Conservation (phyloP, 306 rosid species). For the Cucumis sativus region DNA sequence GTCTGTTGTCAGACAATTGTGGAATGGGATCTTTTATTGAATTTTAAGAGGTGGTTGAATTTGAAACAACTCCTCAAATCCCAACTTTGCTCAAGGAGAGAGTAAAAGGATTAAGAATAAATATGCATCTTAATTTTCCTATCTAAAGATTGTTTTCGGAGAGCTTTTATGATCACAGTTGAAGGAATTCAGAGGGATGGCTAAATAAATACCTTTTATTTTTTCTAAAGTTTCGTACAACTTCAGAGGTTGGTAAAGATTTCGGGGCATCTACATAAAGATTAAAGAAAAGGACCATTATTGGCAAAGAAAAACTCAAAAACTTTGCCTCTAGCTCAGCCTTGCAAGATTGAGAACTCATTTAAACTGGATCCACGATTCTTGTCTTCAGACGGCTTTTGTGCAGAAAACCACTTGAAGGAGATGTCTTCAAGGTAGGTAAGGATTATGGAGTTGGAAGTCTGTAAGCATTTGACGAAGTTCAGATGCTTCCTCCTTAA, state of each 20-base stretch:
- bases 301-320: not conserved
- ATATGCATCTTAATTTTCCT: not conserved
- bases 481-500: conserved; percentile 57
- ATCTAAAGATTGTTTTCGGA: not conserved
- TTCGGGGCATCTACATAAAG: not conserved
- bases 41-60: not conserved
- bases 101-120: not conserved
- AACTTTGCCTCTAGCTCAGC: conserved; percentile 12
- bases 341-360: conserved; percentile 13
- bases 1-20: not conserved
- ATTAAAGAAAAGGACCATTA: not conserved
- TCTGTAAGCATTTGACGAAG: conserved; percentile 64
- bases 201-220: conserved; percentile 1
- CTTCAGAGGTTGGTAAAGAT: not conserved
- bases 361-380: conserved; percentile 15
- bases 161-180: not conserved
- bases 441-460: conserved; percentile 50
- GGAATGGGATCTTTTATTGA: not conserved
- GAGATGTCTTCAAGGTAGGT: conserved; percentile 28
- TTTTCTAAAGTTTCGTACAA: conserved; percentile 1
- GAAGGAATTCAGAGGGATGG: not conserved
- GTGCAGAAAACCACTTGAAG: conserved; percentile 37
- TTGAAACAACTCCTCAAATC: not conserved
- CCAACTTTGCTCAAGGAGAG: not conserved
- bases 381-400: conserved; percentile 22